phyloP scores from a whole-genome alignment of 148 eudicot species.

The Vaccinium darrowii region DNA sequence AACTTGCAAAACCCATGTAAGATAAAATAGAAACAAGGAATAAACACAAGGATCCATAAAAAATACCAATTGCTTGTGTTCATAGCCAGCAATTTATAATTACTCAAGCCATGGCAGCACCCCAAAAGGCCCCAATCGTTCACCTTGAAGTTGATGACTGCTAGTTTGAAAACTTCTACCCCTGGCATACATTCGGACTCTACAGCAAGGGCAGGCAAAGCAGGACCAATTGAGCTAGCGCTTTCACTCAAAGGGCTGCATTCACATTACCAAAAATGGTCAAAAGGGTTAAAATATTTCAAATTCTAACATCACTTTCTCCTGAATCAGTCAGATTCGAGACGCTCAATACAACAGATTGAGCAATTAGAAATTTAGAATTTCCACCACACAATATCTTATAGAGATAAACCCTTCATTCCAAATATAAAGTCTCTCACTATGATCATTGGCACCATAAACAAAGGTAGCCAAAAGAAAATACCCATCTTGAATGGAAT shows the following conservation, averaged over 20 bases:
- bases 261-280: slow-evolving; percentile 11
- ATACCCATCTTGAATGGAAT: too few species aligned
- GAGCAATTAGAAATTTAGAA: too few species aligned
- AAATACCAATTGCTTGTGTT: neutral
- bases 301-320: neutral
- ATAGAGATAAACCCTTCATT: too few species aligned
- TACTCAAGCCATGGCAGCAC: slow-evolving; percentile 26
- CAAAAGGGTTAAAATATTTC: neutral
- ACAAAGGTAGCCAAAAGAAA: too few species aligned
- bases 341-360: neutral
- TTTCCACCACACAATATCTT: too few species aligned
- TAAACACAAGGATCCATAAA: neutral
- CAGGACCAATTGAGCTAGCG: slow-evolving; percentile 43
- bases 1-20: too few species aligned
- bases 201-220: slow-evolving; percentile 64
- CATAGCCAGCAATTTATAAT: neutral
- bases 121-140: slow-evolving; percentile 86
- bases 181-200: slow-evolving; percentile 66
- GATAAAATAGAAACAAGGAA: too few species aligned
- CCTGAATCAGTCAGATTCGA: neutral
- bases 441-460: too few species aligned
- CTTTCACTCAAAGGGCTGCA: slow-evolving; percentile 44
- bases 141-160: slow-evolving; percentile 72
- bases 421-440: too few species aligned
- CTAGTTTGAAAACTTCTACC: slow-evolving; percentile 69